These are phyloP conservation scores for Exophiala xenobiotica DNA, from an alignment of 2,329 filamentous ascomycete genomes.

Conservation along the genomic window DNA sequence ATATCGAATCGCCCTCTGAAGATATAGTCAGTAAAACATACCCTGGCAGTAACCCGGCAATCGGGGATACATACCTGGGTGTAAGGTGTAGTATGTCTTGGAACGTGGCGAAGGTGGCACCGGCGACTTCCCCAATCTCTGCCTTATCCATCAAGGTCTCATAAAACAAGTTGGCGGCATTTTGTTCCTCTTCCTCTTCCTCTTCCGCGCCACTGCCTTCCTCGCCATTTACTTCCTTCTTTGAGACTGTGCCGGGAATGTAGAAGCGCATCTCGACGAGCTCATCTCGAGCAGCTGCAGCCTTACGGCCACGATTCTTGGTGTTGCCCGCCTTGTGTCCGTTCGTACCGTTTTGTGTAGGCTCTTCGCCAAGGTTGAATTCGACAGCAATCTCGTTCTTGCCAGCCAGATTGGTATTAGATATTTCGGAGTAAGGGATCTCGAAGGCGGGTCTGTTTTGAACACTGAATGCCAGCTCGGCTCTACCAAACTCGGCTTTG, in stretches of 20 bases:
- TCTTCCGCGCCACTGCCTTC: constrained; percentile 58
- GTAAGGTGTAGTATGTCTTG: constrained; percentile 95
- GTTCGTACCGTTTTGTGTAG: constrained; percentile 70
- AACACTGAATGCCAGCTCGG: constrained; percentile 93
- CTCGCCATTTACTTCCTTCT: constrained; percentile 68
- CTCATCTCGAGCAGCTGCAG: constrained; percentile 84
- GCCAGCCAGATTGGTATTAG: constrained; percentile 94
- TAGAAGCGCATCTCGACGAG: constrained; percentile 99
- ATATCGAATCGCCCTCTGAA: constrained; percentile 99
- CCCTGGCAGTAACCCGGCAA: too few relatives aligned
- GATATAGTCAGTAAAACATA: too few relatives aligned
- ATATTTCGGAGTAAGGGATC: constrained; percentile 94
- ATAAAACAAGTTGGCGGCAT: constrained; percentile 95
- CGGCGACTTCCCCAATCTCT: constrained; percentile 98
- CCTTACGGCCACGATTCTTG: constrained; percentile 78
- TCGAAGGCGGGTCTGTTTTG: constrained; percentile 96
- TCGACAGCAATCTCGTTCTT: constrained; percentile 98
- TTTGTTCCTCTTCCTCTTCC: constrained; percentile 74
- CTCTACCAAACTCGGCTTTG: constrained; percentile 93
- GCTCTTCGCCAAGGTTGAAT: constrained; percentile 74
- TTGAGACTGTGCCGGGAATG: constrained; percentile 83
- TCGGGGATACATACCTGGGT: constrained; percentile 66
- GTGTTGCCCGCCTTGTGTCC: constrained; percentile 69
- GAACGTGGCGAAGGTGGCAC: constrained; percentile 96
- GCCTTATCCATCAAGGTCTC: constrained; percentile 98